Evolutionary conservation across 495 filamentous ascomycete genomes (phyloP), one percentile per base, ranked within the genome.

Genomic region (Corynascus novoguineensis): DNA sequence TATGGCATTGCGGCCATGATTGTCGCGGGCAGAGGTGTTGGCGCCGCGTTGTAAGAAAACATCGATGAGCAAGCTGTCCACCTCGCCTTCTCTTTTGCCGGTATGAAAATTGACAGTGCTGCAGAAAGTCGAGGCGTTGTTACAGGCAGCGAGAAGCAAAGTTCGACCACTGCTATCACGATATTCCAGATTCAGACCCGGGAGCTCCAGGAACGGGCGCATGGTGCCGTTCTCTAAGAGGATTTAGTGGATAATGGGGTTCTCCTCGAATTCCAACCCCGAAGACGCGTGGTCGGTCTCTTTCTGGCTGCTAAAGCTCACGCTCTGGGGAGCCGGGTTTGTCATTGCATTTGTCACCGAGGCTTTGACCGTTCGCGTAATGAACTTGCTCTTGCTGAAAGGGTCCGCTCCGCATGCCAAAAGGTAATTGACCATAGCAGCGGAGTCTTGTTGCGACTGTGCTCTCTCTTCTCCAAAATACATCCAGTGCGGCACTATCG

Each of bases 351-450:
- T n/a, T 9, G 44, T 6, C 3, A n/a, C 3, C 6, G 25, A 21
- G 14, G 3, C 32, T 24, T 42, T 24, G 22, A 10, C 11, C 29
- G 15, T 61, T 5, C 21, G 22, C 7, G 45, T 40, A n/a, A 9
- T 27, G 29, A 51, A 53, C 19, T 5, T 42, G 17, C 48, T 48
- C 19, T 5, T 42, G 17, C 48, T 48, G 17, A 54, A 57, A 0
- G 59, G 59, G 42, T 68, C 62, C 2, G 62, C 67, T 10, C 67
- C 67, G 53, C 60, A 25, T 21, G 46, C 48, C 12, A 72, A 34
- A 8, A 70, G 60, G 1, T 59, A 12, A 21, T 53, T 57, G 14
- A 64, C 56, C 35, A 80, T 64, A 56, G 81, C 56, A 11, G 17
- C 9, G 27, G 1, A n/a, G 1, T 4, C 8, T 21, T 50, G n/a